Base-by-base conservation (phyloP, 495 filamentous ascomycete genomes). In the Lindgomyces ingoldianus region DNA sequence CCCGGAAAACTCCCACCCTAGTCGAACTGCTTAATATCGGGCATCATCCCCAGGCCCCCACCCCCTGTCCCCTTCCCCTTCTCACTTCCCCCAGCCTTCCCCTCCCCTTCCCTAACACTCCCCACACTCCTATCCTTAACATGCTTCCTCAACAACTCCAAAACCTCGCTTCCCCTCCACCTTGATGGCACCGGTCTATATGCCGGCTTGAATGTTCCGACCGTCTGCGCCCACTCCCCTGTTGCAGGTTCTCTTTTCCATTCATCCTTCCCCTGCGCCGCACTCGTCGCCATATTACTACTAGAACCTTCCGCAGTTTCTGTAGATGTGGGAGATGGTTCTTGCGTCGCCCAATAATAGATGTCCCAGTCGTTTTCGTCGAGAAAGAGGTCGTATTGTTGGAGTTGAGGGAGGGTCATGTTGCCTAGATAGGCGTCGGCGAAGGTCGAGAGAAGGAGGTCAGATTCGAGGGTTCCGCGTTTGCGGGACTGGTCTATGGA, bases 361-460 rank as follows among this genome's bases (percentile, higher is more conserved):
- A 98, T 98, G 74, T 98, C 94, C 94, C 94, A 98, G 76, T 98
- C 94, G 74, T 98, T 98, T 76, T 98, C 94, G 78, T 98, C 94
- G 48, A 98, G 85, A 82, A 98, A 97, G 16, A 82, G 78, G 75
- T 98, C 95, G 79, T 93, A 98, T 75, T 95, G 85, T 62, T 83
- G 73, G 57, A 98, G 84, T 70, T 93, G 91, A 50, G 80, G 76
- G 3, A 78, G 76, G 0, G 81, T 82, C 93, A 98, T 96, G 47
- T 77, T 74, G 10, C 77, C 71, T 12, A 98, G 85, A 75, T 94
- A 80, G 41, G 80, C 78, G 64, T 94, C 86, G 42, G 94, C 95
- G 74, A 98, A 98, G 65, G 94, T 98, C 41, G 91, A 96, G 62
- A 98, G 89, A 65, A 98, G 85, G 27, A 98, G 88, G 77, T 98